Evolutionary conservation across 805 yeast genomes (phyloP), one percentile per base, ranked within the genome.

Genomic region (Maudiozyma bulderi): DNA sequence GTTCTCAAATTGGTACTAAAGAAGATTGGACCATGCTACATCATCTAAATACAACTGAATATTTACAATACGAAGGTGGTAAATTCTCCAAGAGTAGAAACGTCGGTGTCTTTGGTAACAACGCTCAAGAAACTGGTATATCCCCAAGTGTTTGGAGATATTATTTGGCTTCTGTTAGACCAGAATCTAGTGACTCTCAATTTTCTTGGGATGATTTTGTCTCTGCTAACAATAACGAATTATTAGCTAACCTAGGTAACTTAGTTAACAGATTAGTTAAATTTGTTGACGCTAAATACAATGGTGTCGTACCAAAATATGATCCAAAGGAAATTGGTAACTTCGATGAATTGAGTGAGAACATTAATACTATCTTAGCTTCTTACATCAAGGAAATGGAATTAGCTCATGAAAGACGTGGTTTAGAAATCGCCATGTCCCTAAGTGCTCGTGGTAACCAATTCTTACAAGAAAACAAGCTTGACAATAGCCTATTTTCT

Each of bases 131-230:
- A 34, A 86, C 95, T 35, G 96, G 96, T 39, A 68, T 93, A 34
- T 73, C 93, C 5, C 81, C 97, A 39, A 84, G 95, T 40, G 97
- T 93, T 39, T 93, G 98, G 98, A 82, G 99, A 76, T 91, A 90
- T 70, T 93, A 93, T 69, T 75, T 91, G 66, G 84, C 95, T 3
- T 78, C 88, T 43, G 80, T 90, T 37, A 81, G 99, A 67, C 99
- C 99, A 32, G 99, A 91, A 73, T 74, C 88, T 39, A 82, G 95
- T 44, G 98, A 93, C 68, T 82, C 98, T 28, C 96, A 91, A 66
- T 91, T 91, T 70, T 89, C 97, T 3, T 91, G 98, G 98, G 77
- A 77, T 49, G 98, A 91, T 65, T 90, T 91, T 69, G 97, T 88
- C 56, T 76, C 93, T 45, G 84, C 88, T 69, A 93, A 93, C 69